phyloP scores from a whole-genome alignment of 805 yeast species.

The Candida tibetensis region DNA sequence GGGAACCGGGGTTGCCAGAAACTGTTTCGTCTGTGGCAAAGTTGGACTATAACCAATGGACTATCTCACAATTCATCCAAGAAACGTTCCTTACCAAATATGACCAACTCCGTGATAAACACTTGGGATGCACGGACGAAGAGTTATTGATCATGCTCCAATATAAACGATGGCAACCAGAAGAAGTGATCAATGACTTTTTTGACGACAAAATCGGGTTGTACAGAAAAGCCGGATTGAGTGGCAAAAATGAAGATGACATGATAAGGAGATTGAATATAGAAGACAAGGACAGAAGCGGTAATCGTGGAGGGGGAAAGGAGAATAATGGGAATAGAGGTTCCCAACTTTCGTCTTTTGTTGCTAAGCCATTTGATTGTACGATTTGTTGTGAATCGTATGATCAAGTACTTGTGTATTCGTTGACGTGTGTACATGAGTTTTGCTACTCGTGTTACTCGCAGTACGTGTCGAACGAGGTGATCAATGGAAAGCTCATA shows the following conservation, averaged over 20 bases:
- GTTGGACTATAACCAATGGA: conserved; percentile 30
- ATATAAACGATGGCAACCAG: conserved; percentile 37
- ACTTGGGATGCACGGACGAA: conserved; percentile 25
- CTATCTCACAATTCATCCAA: conserved; percentile 23
- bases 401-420: conserved; percentile 34
- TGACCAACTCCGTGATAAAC: conserved; percentile 17
- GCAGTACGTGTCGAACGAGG: conserved; percentile 51
- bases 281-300: background rate
- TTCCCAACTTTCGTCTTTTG: background rate
- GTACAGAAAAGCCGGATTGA: conserved; percentile 27
- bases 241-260: background rate
- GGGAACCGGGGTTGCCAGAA: conserved; percentile 11
- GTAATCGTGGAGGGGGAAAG: background rate
- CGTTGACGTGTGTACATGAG: conserved; percentile 65
- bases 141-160: conserved; percentile 37
- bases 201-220: conserved; percentile 30
- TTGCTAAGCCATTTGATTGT: conserved; percentile 1
- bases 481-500: conserved; percentile 45
- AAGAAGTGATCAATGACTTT: conserved; percentile 35
- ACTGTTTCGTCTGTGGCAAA: conserved; percentile 11
- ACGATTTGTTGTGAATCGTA: conserved; percentile 68
- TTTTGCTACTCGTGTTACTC: conserved; percentile 70
- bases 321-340: background rate
- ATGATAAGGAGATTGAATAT: too few relatives aligned
- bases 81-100: conserved; percentile 22